phyloP scores from a whole-genome alignment of 2,329 filamentous ascomycete species.

The Plectosphaerella plurivora region DNA sequence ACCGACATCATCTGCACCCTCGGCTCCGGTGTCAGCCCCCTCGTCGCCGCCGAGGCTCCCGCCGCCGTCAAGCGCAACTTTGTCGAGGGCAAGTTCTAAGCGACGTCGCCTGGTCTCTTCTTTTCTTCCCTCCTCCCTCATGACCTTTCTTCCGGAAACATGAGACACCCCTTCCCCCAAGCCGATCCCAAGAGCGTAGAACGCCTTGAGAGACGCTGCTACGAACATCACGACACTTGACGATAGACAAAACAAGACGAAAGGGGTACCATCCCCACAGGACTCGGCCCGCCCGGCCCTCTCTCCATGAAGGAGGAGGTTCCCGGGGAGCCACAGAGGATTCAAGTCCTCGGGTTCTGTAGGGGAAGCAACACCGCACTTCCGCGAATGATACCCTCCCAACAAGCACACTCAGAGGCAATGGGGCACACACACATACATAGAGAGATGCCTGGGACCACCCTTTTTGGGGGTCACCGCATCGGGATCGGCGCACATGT shows the following conservation, averaged over 20 bases:
- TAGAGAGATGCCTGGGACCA: no score
- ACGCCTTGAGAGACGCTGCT: neutral
- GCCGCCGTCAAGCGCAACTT: constrained; percentile 22
- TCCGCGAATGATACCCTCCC: no score
- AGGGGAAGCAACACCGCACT: no score
- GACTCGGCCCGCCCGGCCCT: neutral
- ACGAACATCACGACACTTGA: neutral
- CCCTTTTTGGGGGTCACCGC: no score
- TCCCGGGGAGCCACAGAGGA: neutral
- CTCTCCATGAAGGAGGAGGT: neutral
- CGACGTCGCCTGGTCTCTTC: neutral
- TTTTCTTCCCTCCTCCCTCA: neutral
- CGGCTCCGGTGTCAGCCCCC: constrained; percentile 26
- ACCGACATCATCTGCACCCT: constrained; percentile 47
- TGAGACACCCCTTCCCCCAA: neutral
- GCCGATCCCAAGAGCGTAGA: neutral
- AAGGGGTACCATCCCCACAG: no score
- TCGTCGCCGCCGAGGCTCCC: constrained; percentile 7
- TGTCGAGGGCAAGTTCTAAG: constrained; percentile 26
- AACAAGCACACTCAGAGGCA: no score
- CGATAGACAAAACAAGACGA: neutral
- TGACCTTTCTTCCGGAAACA: constrained; percentile 4
- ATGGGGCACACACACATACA: no score
- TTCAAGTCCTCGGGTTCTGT: no score
- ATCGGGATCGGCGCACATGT: no score